Evolutionary conservation across 2,329 filamentous ascomycete species (phyloP).

Genomic region (Fusarium torreyae): DNA sequence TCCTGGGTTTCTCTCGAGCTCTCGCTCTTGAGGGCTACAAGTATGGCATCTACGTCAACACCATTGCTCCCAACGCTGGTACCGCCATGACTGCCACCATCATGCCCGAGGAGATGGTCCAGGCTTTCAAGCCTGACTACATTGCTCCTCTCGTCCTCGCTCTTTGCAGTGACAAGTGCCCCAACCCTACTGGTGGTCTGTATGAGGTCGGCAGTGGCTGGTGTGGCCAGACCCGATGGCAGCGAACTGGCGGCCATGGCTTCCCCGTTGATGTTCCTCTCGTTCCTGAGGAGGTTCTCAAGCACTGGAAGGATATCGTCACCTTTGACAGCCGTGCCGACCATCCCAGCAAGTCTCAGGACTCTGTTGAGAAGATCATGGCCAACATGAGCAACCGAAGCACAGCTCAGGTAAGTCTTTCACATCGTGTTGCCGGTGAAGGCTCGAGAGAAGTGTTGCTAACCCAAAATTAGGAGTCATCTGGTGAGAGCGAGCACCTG

Average conservation of each 20-base stretch:
- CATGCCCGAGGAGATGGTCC: constrained; percentile 96
- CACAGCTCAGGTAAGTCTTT: constrained; percentile 71
- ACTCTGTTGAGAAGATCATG: constrained; percentile 82
- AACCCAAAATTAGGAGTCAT: constrained; percentile 43
- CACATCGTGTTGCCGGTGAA: constrained; percentile 2
- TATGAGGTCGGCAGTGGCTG: constrained; percentile 97
- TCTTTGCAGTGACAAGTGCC: constrained; percentile 87
- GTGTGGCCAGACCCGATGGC: constrained; percentile 93
- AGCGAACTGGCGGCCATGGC: constrained; percentile 88
- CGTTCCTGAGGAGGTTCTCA: constrained; percentile 86
- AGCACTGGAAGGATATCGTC: constrained; percentile 83
- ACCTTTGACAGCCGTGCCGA: constrained; percentile 92
- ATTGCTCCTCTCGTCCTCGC: constrained; percentile 93
- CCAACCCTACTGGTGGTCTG: constrained; percentile 86
- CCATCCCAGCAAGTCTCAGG: constrained; percentile 83
- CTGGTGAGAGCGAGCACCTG: constrained; percentile 75
- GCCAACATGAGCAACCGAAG: constrained; percentile 88
- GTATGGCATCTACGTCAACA: constrained; percentile 99
- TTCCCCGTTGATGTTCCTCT: constrained; percentile 90
- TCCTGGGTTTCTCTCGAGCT: constrained; percentile 94
- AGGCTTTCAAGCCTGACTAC: constrained; percentile 99
- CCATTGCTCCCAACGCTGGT: constrained; percentile 96
- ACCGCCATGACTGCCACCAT: constrained; percentile 95
- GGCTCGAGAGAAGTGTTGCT: constrained; percentile 29
- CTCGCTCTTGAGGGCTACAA: constrained; percentile 94